A percentile compares a stretch with the other conserved stretches of the same genome.
Evolutionary conservation across 371 early-diverging fungal species (phyloP).

Genomic region (Smittium culicis): DNA sequence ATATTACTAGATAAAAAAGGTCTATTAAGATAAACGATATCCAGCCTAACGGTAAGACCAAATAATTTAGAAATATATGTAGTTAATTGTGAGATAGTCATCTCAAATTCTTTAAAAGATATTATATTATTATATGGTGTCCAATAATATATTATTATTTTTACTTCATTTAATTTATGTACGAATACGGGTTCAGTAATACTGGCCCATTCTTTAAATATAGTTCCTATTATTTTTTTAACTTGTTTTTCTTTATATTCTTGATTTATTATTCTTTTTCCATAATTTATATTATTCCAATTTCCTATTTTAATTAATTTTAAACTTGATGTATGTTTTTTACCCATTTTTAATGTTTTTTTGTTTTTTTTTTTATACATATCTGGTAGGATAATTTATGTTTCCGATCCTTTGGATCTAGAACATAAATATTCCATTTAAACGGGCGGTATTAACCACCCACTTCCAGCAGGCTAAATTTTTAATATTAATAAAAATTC

Average conservation of each 20-base stretch:
- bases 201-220: conserved; percentile 12
- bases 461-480: background rate
- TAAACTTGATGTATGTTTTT: conserved; percentile 24
- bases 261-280: conserved; percentile 15
- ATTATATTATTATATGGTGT: conserved; percentile 26
- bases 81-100: conserved; percentile 20
- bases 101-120: conserved; percentile 20
- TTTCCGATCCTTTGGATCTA: background rate
- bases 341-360: conserved; percentile 19
- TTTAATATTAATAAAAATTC: background rate
- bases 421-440: background rate
- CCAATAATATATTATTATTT: conserved; percentile 31
- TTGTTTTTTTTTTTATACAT: conserved; percentile 15
- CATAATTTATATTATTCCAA: conserved; percentile 17
- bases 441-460: background rate
- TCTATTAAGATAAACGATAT: conserved; percentile 12
- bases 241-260: conserved; percentile 17
- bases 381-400: background rate
- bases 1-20: conserved; percentile 31
- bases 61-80: conserved; percentile 30
- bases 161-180: conserved; percentile 23
- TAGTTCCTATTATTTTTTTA: conserved; percentile 20
- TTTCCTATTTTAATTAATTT: conserved; percentile 25
- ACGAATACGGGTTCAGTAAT: conserved; percentile 18
- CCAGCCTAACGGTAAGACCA: conserved; percentile 8